Evolutionary conservation across 2,329 filamentous ascomycete genomes (phyloP).

Genomic region (Penicillium sp.): DNA sequence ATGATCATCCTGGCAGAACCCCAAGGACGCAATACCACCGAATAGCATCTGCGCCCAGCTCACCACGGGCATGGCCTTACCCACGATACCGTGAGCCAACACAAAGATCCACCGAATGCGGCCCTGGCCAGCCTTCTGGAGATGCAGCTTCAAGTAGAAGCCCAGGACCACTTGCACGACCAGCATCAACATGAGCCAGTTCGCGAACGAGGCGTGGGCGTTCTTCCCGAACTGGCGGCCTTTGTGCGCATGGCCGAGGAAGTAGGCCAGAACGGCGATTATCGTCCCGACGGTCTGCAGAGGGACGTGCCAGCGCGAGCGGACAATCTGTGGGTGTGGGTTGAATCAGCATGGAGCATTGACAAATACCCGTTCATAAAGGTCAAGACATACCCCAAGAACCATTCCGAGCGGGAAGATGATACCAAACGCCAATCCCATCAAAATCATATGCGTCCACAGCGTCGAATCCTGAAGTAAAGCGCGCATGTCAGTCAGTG

Average conservation of each 20-base stretch:
- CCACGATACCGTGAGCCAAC: conserved; percentile 72
- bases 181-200: conserved; percentile 75
- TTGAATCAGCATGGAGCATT: conserved; percentile 1
- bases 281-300: conserved; percentile 71
- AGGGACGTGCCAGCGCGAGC: conserved; percentile 91
- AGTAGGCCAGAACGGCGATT: conserved; percentile 79
- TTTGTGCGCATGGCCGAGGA: conserved; percentile 85
- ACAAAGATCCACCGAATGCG: conserved; percentile 71
- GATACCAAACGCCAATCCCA: conserved; percentile 83
- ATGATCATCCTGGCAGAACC: conserved; percentile 91
- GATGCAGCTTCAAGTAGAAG: conserved; percentile 82
- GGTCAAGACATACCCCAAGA: conserved; percentile 64
- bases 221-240: conserved; percentile 82
- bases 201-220: conserved; percentile 77
- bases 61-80: conserved; percentile 81
- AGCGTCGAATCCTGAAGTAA: conserved; percentile 65
- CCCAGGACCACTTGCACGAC: conserved; percentile 74
- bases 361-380: not conserved
- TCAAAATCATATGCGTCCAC: conserved; percentile 91
- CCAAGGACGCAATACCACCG: conserved; percentile 85
- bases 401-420: conserved; percentile 96
- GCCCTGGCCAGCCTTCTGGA: conserved; percentile 78
- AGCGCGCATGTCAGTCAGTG: conserved; percentile 3
- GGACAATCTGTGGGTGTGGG: conserved; percentile 63
- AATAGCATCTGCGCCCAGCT: conserved; percentile 95